Evolutionary conservation across 345 rosid genomes (phyloP).

Genomic region (Lepidium africanum): DNA sequence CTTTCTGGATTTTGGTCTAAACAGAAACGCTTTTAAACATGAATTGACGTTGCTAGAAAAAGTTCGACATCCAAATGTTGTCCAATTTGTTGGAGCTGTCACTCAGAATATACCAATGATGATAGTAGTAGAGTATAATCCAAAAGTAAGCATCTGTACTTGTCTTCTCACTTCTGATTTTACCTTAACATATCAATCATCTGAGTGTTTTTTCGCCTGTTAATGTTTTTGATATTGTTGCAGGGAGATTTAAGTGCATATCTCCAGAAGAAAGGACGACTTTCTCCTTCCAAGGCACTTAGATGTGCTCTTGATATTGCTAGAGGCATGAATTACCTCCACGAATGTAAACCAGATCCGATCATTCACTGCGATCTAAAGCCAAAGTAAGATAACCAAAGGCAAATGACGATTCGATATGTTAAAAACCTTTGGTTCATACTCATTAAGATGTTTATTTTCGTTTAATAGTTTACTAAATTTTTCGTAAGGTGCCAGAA

Average conservation of each 20-base stretch:
- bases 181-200: neutral
- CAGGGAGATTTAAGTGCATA: conserved; percentile 85
- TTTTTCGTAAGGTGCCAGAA: conserved; percentile 95
- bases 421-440: conserved; percentile 7
- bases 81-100: conserved; percentile 96
- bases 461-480: conserved; percentile 55
- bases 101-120: conserved; percentile 94
- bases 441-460: conserved; percentile 28
- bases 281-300: conserved; percentile 66
- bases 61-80: conserved; percentile 90
- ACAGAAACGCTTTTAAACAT: conserved; percentile 77
- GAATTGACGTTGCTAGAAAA: conserved; percentile 77
- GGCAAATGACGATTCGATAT: conserved; percentile 29
- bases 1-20: neutral
- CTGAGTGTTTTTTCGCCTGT: neutral
- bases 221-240: neutral
- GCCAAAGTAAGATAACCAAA: conserved; percentile 80
- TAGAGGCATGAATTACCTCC: conserved; percentile 78
- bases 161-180: conserved; percentile 1
- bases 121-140: conserved; percentile 82
- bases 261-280: conserved; percentile 79
- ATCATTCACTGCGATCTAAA: conserved; percentile 80
- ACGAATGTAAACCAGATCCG: conserved; percentile 86
- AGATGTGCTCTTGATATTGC: conserved; percentile 90
- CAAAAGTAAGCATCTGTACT: conserved; percentile 51